Percentiles rank a stretch among this genome's conserved stretches.
These are phyloP conservation scores for Oryza glumipatula DNA, from an alignment of 176 grass and related monocot species.

Conservation along the genomic window DNA sequence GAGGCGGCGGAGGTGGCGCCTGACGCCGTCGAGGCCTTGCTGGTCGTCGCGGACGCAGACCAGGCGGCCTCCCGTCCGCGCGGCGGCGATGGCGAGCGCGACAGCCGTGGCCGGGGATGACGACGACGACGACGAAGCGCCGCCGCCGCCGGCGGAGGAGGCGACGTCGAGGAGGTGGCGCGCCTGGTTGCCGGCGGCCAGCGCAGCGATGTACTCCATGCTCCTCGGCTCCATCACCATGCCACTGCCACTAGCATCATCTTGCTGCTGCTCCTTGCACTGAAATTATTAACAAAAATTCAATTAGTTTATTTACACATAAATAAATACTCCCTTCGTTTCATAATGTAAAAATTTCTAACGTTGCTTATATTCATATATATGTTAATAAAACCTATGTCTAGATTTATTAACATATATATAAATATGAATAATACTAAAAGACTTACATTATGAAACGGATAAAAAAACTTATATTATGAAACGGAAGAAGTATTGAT, in stretches of 20 bases:
- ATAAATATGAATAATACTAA: too few relatives aligned
- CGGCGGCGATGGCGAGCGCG: slow-evolving; percentile 31
- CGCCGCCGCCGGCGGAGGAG: not conserved
- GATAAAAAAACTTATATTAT: too few relatives aligned
- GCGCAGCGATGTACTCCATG: slow-evolving; percentile 50
- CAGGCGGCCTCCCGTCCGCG: slow-evolving; percentile 20
- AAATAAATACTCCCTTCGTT: too few relatives aligned
- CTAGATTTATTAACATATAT: too few relatives aligned
- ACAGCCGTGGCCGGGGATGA: slow-evolving; percentile 1
- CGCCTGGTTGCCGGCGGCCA: slow-evolving; percentile 41
- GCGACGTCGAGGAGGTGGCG: slow-evolving; percentile 24
- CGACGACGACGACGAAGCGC: not conserved
- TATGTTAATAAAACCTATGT: too few relatives aligned
- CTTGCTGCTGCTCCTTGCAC: not conserved
- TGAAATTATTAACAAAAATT: not conserved
- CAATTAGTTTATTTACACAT: too few relatives aligned
- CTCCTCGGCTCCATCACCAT: slow-evolving; percentile 12
- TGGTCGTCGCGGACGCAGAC: slow-evolving; percentile 24
- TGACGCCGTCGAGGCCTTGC: too few relatives aligned
- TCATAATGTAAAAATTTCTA: too few relatives aligned
- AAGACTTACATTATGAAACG: too few relatives aligned
- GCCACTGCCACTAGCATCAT: not conserved
- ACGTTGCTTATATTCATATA: too few relatives aligned
- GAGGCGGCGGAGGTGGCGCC: not conserved
- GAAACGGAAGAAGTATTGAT: too few relatives aligned